Conservation (phyloP, 1,284 basidiomycete genomes). For the Ceratobasidium sp. region DNA sequence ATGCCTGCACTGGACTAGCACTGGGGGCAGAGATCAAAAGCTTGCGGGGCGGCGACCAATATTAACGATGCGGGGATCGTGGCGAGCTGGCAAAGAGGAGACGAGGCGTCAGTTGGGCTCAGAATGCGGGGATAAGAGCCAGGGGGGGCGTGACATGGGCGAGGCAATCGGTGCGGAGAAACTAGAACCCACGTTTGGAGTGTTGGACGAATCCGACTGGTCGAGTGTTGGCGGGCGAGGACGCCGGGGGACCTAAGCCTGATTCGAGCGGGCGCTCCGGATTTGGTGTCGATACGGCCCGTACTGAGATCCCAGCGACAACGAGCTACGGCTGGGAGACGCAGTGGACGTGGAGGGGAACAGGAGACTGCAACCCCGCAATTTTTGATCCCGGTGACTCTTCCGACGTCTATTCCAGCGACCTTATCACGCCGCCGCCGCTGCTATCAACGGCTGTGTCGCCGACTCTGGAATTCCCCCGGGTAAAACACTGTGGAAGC, state of each 20-base stretch:
- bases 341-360: constrained; percentile 16
- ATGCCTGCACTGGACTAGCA: constrained; percentile 2
- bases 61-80: constrained; percentile 27
- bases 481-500: no score
- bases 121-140: constrained; percentile 24
- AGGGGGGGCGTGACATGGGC: constrained; percentile 28
- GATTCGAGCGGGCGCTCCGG: constrained; percentile 38
- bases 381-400: constrained; percentile 43
- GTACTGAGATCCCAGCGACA: constrained; percentile 38
- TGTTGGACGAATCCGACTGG: constrained; percentile 41
- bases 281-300: constrained; percentile 35
- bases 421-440: constrained; percentile 18
- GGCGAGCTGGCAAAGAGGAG: constrained; percentile 29
- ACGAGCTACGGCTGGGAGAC: neutral
- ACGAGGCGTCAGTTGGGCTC: constrained; percentile 4
- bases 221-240: constrained; percentile 18
- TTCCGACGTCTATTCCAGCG: neutral
- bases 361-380: constrained; percentile 17
- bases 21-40: constrained; percentile 24
- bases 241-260: constrained; percentile 28
- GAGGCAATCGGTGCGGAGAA: constrained; percentile 35
- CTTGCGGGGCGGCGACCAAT: constrained; percentile 41
- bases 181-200: constrained; percentile 12
- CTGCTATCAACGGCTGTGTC: neutral
- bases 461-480: neutral